These are phyloP conservation scores for Ajuga reptans DNA, from an alignment of 305 asterid species.

Conservation along the genomic window DNA sequence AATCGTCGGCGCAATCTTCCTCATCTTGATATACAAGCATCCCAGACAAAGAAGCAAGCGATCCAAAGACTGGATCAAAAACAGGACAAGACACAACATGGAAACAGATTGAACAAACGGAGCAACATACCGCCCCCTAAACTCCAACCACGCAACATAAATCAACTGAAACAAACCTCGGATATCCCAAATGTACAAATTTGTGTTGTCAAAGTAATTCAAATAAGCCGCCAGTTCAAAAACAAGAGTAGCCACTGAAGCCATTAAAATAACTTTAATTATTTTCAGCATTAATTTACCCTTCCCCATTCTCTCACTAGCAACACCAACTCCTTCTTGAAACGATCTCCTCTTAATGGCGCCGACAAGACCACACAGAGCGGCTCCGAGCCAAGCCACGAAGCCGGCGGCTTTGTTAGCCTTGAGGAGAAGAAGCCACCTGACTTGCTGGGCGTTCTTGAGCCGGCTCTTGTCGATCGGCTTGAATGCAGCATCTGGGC, in stretches of 20 bases:
- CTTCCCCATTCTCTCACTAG: constrained; percentile 55
- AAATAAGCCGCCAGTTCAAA: constrained; percentile 45
- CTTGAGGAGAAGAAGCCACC: constrained; percentile 51
- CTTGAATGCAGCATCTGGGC: constrained; percentile 59
- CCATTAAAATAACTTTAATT: constrained; percentile 31
- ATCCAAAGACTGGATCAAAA: constrained; percentile 53
- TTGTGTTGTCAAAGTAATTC: constrained; percentile 33
- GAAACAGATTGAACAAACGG: constrained; percentile 45
- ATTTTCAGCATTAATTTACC: constrained; percentile 37
- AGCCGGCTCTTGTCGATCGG: constrained; percentile 52
- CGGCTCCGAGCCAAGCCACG: constrained; percentile 45
- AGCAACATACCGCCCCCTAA: constrained; percentile 39
- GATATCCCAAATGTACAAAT: constrained; percentile 35
- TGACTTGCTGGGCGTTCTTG: constrained; percentile 52
- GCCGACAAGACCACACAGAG: constrained; percentile 36
- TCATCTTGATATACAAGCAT: constrained; percentile 46
- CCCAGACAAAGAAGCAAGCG: constrained; percentile 55
- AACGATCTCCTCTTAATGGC: constrained; percentile 39
- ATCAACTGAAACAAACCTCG: constrained; percentile 31
- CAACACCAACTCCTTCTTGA: constrained; percentile 39
- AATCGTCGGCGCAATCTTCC: constrained; percentile 47
- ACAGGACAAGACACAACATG: constrained; percentile 43
- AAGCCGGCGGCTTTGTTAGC: constrained; percentile 58
- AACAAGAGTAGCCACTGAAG: constrained; percentile 34
- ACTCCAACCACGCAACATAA: constrained; percentile 51